Evolutionary conservation across 176 grass and related monocot species (phyloP).

Genomic region (Dactylis glomerata): DNA sequence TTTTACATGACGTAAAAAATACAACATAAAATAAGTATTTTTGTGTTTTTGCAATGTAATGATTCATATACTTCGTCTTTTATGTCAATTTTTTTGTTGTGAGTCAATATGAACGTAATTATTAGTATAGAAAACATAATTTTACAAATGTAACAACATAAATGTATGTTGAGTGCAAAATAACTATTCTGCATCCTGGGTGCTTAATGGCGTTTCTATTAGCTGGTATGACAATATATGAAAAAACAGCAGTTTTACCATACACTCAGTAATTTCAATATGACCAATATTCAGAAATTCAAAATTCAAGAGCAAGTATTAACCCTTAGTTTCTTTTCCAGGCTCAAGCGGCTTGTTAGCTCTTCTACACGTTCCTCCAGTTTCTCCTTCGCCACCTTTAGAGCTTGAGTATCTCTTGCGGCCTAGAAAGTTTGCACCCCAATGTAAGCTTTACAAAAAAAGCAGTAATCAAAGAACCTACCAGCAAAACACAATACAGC

Average conservation of each 20-base stretch:
- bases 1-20: too few relatives aligned
- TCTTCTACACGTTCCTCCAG: constrained; percentile 80
- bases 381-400: constrained; percentile 81
- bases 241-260: constrained; percentile 1
- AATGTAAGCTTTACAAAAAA: constrained; percentile 20
- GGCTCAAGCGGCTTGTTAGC: constrained; percentile 43
- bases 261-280: constrained; percentile 11
- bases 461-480: constrained; percentile 3
- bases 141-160: too few relatives aligned
- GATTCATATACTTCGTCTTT: too few relatives aligned
- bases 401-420: constrained; percentile 74
- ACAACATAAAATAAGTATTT: too few relatives aligned
- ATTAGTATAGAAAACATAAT: too few relatives aligned
- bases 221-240: constrained; percentile 10
- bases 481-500: constrained; percentile 21
- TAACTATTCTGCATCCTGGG: too few relatives aligned
- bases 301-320: constrained; percentile 29
- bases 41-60: too few relatives aligned
- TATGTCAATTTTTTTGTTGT: too few relatives aligned
- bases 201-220: too few relatives aligned
- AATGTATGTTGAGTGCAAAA: too few relatives aligned
- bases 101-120: too few relatives aligned
- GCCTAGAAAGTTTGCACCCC: constrained; percentile 42
- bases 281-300: background rate
- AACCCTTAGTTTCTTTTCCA: constrained; percentile 69